Evolutionary conservation across 202 grass and related monocot species (phyloP).

Genomic region (Schoenoplectus triqueter): DNA sequence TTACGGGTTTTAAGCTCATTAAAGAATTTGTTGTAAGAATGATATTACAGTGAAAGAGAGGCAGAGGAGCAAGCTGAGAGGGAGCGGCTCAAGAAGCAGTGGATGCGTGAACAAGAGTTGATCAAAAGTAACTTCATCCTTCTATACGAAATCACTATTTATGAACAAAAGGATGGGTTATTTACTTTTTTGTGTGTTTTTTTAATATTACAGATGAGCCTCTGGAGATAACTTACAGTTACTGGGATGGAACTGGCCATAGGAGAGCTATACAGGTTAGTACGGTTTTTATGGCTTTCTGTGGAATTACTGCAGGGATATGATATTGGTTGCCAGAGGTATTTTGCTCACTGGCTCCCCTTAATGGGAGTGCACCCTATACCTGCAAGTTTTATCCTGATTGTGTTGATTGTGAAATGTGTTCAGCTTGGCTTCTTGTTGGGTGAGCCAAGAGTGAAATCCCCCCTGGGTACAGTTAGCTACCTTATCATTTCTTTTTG

Average conservation of each 20-base stretch:
- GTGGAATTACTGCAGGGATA: neutral
- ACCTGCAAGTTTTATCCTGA: neutral
- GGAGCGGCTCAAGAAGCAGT: constrained; percentile 82
- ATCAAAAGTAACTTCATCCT: constrained; percentile 77
- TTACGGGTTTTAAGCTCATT: constrained; percentile 37
- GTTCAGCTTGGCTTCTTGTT: neutral
- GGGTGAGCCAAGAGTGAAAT: neutral
- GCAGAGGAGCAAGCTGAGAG: constrained; percentile 91
- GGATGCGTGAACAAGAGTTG: constrained; percentile 85
- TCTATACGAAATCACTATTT: constrained; percentile 19
- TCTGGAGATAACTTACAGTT: constrained; percentile 94
- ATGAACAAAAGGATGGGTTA: neutral
- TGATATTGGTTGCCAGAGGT: neutral
- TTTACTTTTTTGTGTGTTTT: constrained; percentile 37
- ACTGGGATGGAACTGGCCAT: constrained; percentile 98
- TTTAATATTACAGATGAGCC: constrained; percentile 68
- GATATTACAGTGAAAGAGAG: constrained; percentile 95
- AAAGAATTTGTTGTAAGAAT: constrained; percentile 63
- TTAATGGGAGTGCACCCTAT: neutral
- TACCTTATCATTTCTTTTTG: neutral
- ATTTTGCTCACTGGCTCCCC: neutral
- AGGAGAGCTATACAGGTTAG: constrained; percentile 81
- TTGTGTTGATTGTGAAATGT: neutral
- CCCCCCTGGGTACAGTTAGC: neutral
- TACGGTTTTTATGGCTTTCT: constrained; percentile 23